These are phyloP conservation scores for Trametes elegans DNA, from an alignment of 768 basidiomycete genomes.

Conservation along the genomic window DNA sequence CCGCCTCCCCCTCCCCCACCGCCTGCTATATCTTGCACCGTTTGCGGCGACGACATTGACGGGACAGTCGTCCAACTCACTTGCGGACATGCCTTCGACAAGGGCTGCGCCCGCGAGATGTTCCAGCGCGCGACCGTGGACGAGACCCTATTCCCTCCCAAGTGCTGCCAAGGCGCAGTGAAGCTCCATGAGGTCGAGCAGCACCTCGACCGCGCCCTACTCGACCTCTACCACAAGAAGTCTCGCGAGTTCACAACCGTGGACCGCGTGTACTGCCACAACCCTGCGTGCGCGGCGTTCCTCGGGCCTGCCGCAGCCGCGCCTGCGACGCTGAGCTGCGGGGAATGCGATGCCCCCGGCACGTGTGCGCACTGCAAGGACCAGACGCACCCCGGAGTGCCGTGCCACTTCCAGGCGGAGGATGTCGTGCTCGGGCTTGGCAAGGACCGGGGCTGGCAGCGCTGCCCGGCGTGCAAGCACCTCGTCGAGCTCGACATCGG, in stretches of 20 bases:
- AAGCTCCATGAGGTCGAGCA: constrained; percentile 12
- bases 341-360: constrained; percentile 10
- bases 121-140: constrained; percentile 36
- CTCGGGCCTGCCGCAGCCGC: constrained; percentile 19
- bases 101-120: constrained; percentile 33
- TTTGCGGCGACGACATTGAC: constrained; percentile 22
- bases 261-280: constrained; percentile 26
- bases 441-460: constrained; percentile 24
- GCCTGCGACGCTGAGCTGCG: not conserved
- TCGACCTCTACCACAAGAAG: constrained; percentile 14
- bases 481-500: constrained; percentile 25
- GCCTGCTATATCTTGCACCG: constrained; percentile 9
- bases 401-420: constrained; percentile 25
- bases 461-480: constrained; percentile 25
- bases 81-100: constrained; percentile 38
- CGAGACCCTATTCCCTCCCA: constrained; percentile 34
- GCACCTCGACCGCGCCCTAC: constrained; percentile 11
- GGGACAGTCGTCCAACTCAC: constrained; percentile 18
- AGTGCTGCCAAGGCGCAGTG: constrained; percentile 22
- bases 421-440: constrained; percentile 19
- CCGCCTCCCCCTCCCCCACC: not conserved
- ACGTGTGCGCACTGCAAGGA: constrained; percentile 22
- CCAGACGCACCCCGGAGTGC: constrained; percentile 7
- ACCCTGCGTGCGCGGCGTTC: constrained; percentile 23
- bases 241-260: constrained; percentile 22